phyloP scores from a whole-genome alignment of 2,329 filamentous ascomycete species.

The Diaporthe sp. region DNA sequence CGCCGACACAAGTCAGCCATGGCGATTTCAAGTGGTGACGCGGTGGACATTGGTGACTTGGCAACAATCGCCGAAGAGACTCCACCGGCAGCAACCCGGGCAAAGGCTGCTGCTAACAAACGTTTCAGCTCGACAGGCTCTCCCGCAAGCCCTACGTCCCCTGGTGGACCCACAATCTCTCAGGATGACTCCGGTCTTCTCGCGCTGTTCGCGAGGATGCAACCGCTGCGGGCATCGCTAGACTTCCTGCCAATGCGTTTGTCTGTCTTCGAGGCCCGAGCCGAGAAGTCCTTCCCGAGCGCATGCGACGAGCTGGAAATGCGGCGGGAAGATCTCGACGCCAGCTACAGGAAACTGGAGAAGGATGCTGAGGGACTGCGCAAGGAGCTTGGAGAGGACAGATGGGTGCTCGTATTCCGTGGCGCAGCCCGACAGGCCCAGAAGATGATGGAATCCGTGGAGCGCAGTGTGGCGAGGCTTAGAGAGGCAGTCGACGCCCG shows the following conservation, averaged over 20 bases:
- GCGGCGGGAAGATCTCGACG: constrained; percentile 80
- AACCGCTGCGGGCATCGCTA: constrained; percentile 90
- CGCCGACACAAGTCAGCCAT: constrained; percentile 85
- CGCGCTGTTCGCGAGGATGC: constrained; percentile 94
- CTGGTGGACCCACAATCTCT: constrained; percentile 68
- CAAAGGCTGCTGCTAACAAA: constrained; percentile 65
- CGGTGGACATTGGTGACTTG: constrained; percentile 86
- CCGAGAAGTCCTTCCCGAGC: constrained; percentile 84
- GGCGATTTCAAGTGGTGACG: constrained; percentile 72
- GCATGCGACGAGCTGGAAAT: constrained; percentile 91
- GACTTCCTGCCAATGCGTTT: constrained; percentile 97
- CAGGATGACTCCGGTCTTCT: constrained; percentile 91
- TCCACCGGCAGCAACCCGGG: constrained; percentile 68
- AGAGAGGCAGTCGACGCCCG: constrained; percentile 83
- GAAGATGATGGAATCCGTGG: constrained; percentile 97
- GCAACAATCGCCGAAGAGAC: constrained; percentile 95
- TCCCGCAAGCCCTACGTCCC: constrained; percentile 73
- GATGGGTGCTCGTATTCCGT: constrained; percentile 95
- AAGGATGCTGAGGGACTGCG: constrained; percentile 90
- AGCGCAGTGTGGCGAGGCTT: constrained; percentile 86
- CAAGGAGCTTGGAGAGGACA: constrained; percentile 93
- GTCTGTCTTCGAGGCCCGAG: constrained; percentile 86
- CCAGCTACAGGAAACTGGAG: constrained; percentile 89
- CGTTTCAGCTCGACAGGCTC: constrained; percentile 79
- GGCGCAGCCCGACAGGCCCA: constrained; percentile 92